A percentile compares a stretch with the other conserved stretches of the same genome.
These are phyloP conservation scores for Paecilomyces sp. DNA, from an alignment of 2,329 filamentous ascomycete species.

Conservation along the genomic window DNA sequence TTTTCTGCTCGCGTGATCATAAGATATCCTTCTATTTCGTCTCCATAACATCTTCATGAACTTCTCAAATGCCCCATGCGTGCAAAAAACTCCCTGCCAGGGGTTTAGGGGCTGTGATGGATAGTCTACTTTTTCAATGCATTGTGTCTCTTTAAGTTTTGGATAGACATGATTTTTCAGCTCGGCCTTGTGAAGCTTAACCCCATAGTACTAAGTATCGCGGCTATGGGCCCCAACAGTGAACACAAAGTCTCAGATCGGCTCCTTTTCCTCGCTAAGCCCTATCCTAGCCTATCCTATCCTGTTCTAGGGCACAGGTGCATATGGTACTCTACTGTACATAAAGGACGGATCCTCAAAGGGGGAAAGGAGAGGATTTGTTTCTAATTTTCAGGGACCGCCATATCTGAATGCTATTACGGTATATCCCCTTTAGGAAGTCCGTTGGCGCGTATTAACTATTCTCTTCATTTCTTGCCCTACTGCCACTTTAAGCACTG, in stretches of 20 bases:
- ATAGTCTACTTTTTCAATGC: background rate
- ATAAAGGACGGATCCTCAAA: background rate
- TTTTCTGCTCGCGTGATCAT: no score
- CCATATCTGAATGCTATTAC: no score
- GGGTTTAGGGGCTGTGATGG: background rate
- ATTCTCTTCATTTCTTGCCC: background rate
- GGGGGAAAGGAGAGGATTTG: background rate
- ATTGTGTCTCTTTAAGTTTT: background rate
- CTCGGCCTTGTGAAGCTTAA: background rate
- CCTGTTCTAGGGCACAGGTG: background rate
- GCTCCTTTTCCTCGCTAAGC: background rate
- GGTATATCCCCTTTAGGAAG: no score
- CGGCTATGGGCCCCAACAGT: background rate
- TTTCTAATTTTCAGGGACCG: background rate
- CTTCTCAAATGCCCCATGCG: no score
- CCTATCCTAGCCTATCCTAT: background rate
- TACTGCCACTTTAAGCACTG: background rate
- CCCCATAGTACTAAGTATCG: background rate
- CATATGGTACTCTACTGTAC: background rate
- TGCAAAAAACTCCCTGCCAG: background rate
- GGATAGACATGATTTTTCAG: background rate
- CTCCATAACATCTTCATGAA: no score
- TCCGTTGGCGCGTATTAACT: no score
- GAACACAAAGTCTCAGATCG: background rate
- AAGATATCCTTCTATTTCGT: no score